Evolutionary conservation across 768 basidiomycete species (phyloP).

Genomic region (Termitomyces sp.): DNA sequence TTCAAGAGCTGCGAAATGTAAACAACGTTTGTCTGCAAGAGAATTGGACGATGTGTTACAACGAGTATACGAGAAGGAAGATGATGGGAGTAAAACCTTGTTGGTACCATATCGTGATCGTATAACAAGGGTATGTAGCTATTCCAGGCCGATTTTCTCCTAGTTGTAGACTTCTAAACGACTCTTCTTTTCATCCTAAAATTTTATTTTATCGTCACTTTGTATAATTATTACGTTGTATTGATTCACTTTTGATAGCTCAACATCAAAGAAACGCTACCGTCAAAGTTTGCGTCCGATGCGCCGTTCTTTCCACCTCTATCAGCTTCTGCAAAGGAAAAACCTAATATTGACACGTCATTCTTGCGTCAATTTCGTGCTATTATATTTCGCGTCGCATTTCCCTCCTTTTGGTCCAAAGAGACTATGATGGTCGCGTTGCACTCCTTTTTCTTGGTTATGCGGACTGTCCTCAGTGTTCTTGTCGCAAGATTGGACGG

Average conservation of each 20-base stretch:
- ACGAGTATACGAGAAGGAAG: conserved; percentile 58
- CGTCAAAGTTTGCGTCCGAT: conserved; percentile 47
- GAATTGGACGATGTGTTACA: conserved; percentile 50
- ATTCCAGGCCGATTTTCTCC: not conserved
- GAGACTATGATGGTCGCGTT: conserved; percentile 71
- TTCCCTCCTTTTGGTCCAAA: conserved; percentile 59
- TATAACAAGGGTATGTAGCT: conserved; percentile 53
- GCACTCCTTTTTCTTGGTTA: conserved; percentile 83
- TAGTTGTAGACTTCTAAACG: not conserved
- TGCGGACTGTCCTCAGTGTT: conserved; percentile 85
- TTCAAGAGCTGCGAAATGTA: conserved; percentile 21
- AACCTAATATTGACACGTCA: conserved; percentile 64
- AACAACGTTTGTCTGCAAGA: conserved; percentile 29
- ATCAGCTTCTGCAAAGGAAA: conserved; percentile 35
- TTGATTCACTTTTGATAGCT: conserved; percentile 27
- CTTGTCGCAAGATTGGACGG: conserved; percentile 89
- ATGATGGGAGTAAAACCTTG: conserved; percentile 59
- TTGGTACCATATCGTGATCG: conserved; percentile 64
- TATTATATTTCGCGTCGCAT: conserved; percentile 67
- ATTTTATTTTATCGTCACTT: not conserved
- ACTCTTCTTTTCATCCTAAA: not conserved
- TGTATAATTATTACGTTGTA: not conserved
- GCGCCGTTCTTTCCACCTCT: conserved; percentile 61
- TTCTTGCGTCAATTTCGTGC: conserved; percentile 74
- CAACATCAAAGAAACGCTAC: conserved; percentile 45